Evolutionary conservation across 1,284 basidiomycete species (phyloP), one percentile per base, ranked within the genome.

Genomic region (Sanghuangporus weigelae): DNA sequence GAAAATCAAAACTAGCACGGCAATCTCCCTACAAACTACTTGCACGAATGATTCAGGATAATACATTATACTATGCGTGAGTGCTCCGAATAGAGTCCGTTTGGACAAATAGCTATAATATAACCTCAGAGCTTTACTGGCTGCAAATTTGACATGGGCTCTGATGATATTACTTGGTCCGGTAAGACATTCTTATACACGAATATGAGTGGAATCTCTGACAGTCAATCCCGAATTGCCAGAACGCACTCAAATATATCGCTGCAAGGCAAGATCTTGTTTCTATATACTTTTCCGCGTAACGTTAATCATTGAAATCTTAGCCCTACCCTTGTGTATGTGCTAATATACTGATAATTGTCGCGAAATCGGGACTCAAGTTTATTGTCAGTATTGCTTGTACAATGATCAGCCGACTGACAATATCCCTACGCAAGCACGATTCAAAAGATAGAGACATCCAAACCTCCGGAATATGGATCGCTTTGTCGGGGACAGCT

Each of bases 361-460:
- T 26, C 21, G 39, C n/a, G 7, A 53, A 23, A 16, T 19, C 10
- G 42, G 44, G 2, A 19, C 44, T 46, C 14, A 4, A 60, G n/a
- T 35, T 54, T 42, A 14, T 11, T 19, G 7, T 21, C 19, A 61
- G 59, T 31, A 5, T 61, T 4, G 59, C 51, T 12, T 54, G 59
- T 39, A 53, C 51, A 4, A 54, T 55, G 59, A 40, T 55, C 11
- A 61, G 51, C 59, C 53, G 51, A 39, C 19, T 61, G 35, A 61
- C 59, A 10, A 54, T 61, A 26, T 36, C 31, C 14, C 50, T 61
- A 46, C 58, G 58, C 46, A 38, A 54, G 31, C 16, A 54, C 26
- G 26, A 31, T 31, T 31, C 26, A 2, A 31, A 31, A 3, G 26
- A 31, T 31, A 31, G 26, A 31, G 26, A 31, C 26, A 31, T 31